phyloP scores from a whole-genome alignment of 2,329 filamentous ascomycete genomes.

The Calonectria pteridis region DNA sequence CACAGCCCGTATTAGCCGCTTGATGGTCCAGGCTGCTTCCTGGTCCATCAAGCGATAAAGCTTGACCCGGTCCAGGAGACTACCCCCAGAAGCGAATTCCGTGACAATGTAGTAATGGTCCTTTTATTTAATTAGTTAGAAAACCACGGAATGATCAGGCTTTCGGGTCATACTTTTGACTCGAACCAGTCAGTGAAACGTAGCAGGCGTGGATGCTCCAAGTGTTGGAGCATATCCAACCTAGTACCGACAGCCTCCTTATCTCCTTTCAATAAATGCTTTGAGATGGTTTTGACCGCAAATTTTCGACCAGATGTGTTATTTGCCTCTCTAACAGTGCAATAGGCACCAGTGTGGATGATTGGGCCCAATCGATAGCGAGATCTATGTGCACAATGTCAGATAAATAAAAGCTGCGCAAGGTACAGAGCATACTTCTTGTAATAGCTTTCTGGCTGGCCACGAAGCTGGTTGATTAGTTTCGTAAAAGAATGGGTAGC shows the following conservation, averaged over 20 bases:
- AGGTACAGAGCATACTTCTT: not conserved
- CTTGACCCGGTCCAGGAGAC: not conserved
- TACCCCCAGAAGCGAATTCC: not conserved
- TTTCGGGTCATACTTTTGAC: not conserved
- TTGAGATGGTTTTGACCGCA: not conserved
- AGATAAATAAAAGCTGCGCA: not conserved
- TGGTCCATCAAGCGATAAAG: not conserved
- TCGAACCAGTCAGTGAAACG: not conserved
- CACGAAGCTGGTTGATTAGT: not conserved
- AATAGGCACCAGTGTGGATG: not conserved
- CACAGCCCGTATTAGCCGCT: not conserved
- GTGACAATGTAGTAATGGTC: not conserved
- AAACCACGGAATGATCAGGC: too few species aligned
- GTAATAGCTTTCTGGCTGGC: not conserved
- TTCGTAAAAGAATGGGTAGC: not conserved
- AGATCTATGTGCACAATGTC: not conserved
- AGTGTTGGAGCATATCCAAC: not conserved
- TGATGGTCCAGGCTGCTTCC: not conserved
- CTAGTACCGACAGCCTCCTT: not conserved
- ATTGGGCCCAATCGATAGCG: not conserved
- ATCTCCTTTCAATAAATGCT: not conserved
- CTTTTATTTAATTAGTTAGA: not conserved
- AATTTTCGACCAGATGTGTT: not conserved
- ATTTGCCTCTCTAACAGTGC: not conserved
- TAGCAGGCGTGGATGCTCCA: not conserved